Percentiles rank a stretch among this genome's conserved stretches.
These are phyloP conservation scores for Evernia prunastri DNA, from an alignment of 495 filamentous ascomycete genomes.

Conservation along the genomic window DNA sequence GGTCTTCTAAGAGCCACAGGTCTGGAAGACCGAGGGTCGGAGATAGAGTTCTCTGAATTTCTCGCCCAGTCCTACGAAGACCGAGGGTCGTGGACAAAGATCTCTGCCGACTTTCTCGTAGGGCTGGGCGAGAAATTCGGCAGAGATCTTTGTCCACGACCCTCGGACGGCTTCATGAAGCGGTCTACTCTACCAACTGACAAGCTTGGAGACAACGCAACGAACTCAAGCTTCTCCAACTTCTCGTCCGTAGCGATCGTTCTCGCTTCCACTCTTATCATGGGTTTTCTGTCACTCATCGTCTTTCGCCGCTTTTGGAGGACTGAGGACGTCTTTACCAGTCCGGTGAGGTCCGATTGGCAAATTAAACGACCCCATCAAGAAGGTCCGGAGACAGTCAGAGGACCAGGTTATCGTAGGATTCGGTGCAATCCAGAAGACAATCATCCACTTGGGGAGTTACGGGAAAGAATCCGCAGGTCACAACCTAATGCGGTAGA, in stretches of 20 bases:
- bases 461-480: constrained; percentile 8
- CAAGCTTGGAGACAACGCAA: not conserved
- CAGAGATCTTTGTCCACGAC: too few relatives aligned
- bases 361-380: constrained; percentile 4
- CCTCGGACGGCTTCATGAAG: not conserved
- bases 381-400: constrained; percentile 7
- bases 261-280: not conserved
- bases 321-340: not conserved
- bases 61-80: too few relatives aligned
- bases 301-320: constrained; percentile 5
- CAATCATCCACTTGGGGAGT: not conserved
- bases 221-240: not conserved
- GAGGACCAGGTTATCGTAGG: not conserved
- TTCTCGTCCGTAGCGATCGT: not conserved
- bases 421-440: constrained; percentile 8
- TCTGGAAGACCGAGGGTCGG: too few relatives aligned
- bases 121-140: too few relatives aligned
- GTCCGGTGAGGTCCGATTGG: constrained; percentile 6
- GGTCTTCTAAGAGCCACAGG: too few relatives aligned
- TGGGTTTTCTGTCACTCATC: not conserved
- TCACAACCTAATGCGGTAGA: not conserved
- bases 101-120: not conserved
- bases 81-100: too few relatives aligned
- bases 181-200: not conserved
- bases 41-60: too few relatives aligned